A percentile compares a stretch with the other conserved stretches of the same genome.
phyloP scores from a whole-genome alignment of 2,329 filamentous ascomycete species.

The Aspergillus ustus region DNA sequence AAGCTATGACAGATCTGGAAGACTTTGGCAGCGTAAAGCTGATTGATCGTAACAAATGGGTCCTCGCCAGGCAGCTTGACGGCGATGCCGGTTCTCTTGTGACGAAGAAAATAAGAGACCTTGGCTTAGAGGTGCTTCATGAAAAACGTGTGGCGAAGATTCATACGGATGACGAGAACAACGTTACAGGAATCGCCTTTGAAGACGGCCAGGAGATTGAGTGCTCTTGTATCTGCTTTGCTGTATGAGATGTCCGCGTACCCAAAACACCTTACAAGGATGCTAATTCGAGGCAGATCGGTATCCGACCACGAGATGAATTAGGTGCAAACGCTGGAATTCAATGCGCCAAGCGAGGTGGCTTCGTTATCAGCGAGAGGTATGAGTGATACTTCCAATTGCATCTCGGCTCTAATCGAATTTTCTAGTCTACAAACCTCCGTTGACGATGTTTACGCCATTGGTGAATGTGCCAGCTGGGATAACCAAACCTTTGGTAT shows the following conservation, averaged over 20 bases:
- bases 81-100: constrained; percentile 80
- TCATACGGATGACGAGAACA: constrained; percentile 68
- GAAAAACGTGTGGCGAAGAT: constrained; percentile 75
- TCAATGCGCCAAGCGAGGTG: constrained; percentile 71
- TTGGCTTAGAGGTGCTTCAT: constrained; percentile 82
- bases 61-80: constrained; percentile 81
- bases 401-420: not conserved
- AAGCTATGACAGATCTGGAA: constrained; percentile 86
- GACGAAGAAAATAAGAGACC: constrained; percentile 75
- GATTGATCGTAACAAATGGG: constrained; percentile 82
- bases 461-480: constrained; percentile 92
- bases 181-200: constrained; percentile 74
- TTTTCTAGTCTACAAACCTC: constrained; percentile 67
- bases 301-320: constrained; percentile 79
- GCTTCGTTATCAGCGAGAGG: constrained; percentile 64
- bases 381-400: constrained; percentile 16
- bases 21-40: constrained; percentile 75
- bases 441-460: constrained; percentile 74
- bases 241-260: constrained; percentile 49
- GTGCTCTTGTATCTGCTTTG: constrained; percentile 85
- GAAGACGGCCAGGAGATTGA: constrained; percentile 79
- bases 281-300: constrained; percentile 59
- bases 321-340: constrained; percentile 73
- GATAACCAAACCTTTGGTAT: constrained; percentile 84
- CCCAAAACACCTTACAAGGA: not conserved